A percentile compares a stretch with the other conserved stretches of the same genome.
Conservation (phyloP, 2,329 filamentous ascomycete species). For the Aureobasidium musti region DNA sequence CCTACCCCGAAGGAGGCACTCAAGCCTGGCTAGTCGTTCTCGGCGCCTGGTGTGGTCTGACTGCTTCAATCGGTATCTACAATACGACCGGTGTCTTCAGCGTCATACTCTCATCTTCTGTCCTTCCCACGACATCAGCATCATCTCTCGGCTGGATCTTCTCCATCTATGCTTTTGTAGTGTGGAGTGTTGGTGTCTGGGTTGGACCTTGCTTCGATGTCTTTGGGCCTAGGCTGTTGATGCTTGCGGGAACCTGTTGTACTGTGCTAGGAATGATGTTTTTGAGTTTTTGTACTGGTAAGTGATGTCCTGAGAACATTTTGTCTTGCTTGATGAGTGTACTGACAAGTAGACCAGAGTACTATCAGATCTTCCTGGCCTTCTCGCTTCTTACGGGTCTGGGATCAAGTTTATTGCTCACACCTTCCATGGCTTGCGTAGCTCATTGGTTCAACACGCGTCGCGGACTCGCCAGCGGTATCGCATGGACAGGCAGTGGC, state of each 20-base stretch:
- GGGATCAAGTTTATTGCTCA: slow-evolving; percentile 78
- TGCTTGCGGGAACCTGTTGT: slow-evolving; percentile 65
- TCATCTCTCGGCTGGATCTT: slow-evolving; percentile 85
- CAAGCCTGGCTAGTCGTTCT: slow-evolving; percentile 82
- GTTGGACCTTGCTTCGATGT: slow-evolving; percentile 87
- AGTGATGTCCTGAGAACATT: no score
- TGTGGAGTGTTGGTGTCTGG: slow-evolving; percentile 82
- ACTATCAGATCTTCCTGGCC: slow-evolving; percentile 82
- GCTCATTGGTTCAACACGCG: slow-evolving; percentile 79
- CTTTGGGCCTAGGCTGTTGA: slow-evolving; percentile 72
- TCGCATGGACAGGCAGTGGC: slow-evolving; percentile 70
- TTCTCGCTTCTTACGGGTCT: slow-evolving; percentile 75
- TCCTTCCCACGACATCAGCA: slow-evolving; percentile 67
- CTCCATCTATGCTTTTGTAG: slow-evolving; percentile 76
- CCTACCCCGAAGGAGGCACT: slow-evolving; percentile 79
- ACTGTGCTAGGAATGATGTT: slow-evolving; percentile 66
- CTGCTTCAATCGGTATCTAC: slow-evolving; percentile 75
- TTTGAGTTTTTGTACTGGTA: slow-evolving; percentile 69
- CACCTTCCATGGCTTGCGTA: slow-evolving; percentile 74
- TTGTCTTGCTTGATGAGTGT: no score
- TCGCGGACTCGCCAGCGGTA: slow-evolving; percentile 76
- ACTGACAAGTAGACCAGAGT: slow-evolving; percentile 49
- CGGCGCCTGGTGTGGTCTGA: slow-evolving; percentile 76
- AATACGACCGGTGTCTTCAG: slow-evolving; percentile 81
- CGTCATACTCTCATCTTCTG: slow-evolving; percentile 71